phyloP scores from a whole-genome alignment of 73 alveolate species.

The Paramecium biaurelia region DNA sequence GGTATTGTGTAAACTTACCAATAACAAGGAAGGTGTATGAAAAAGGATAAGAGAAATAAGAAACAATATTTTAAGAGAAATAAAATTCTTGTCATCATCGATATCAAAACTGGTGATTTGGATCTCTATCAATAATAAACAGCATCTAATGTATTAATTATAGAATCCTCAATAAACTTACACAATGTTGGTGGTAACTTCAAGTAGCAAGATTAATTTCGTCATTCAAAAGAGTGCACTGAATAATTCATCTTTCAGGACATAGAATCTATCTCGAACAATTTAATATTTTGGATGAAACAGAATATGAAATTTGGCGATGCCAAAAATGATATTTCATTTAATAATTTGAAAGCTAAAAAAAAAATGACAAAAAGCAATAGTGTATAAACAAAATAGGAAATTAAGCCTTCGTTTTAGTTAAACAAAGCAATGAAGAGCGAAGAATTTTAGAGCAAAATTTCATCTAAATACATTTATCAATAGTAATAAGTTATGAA shows the following conservation, averaged over 20 bases:
- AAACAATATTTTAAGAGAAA: not conserved
- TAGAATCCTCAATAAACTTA: not conserved
- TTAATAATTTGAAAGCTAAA: not conserved
- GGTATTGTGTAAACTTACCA: constrained; percentile 5
- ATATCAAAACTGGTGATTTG: not conserved
- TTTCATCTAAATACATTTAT: not conserved
- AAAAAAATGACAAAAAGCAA: not conserved
- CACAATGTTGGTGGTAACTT: not conserved
- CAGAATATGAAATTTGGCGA: not conserved
- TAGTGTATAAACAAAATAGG: not conserved
- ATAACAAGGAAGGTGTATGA: not conserved
- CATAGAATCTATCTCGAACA: not conserved
- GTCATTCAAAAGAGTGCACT: not conserved
- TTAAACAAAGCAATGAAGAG: not conserved
- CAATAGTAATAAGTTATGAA: not conserved
- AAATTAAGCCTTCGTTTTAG: not conserved
- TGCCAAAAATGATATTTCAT: not conserved
- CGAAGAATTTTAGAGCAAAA: not conserved
- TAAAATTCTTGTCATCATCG: not conserved
- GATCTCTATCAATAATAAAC: not conserved
- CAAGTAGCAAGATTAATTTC: not conserved
- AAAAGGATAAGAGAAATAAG: constrained; percentile 41
- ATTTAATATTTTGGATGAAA: not conserved
- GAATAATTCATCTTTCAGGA: not conserved
- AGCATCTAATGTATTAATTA: not conserved